Base-by-base conservation (phyloP, 441 rosid species). In the Brassica balearica region DNA sequence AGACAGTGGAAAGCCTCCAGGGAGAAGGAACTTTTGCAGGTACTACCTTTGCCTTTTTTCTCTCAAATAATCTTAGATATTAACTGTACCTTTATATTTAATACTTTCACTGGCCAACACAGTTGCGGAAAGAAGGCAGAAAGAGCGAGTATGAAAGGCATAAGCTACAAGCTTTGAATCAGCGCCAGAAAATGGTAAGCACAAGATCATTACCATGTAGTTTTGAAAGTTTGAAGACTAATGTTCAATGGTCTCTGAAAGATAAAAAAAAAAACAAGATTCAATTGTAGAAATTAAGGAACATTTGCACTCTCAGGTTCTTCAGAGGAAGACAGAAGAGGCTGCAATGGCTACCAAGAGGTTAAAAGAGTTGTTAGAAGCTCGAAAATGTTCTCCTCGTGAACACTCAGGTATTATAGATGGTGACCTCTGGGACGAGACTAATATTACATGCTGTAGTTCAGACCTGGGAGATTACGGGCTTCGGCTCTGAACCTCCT, bases 101-200 rank as follows among this genome's bases (percentile, higher is more conserved):
- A 41, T 51, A 48, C 43, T 23, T 67, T 34, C 69, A 9, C 66
- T 69, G 60, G 7, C 23, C 27, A 65, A 72, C 80, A 71, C 92
- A 96, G 99, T 83, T 96, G 68, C 87, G 91, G 69, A 96, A 94
- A 86, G 98, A 96, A 77, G 99, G 98, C 65, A 84, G 99, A 75
- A 92, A 92, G 84, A 96, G 94, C 67, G 99, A 96, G 82, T 94
- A 92, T 76, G 98, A 94, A 88, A 90, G 98, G 88, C 99, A 96
- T 84, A 96, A 94, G 82, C 84, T 96, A 78, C 99, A 94, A 86
- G 89, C 98, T 84, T 73, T 96, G 69, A 94, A 96, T 83, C 98
- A 96, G 86, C 96, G 99, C 48, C 99, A 96, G 88, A 96, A 94
- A 89, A 76, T 94, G 99, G 98, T 96, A 78, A 32, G 38, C 38